Evolutionary conservation across 305 asterid species (phyloP).

Genomic region (Plantago lanceolata): DNA sequence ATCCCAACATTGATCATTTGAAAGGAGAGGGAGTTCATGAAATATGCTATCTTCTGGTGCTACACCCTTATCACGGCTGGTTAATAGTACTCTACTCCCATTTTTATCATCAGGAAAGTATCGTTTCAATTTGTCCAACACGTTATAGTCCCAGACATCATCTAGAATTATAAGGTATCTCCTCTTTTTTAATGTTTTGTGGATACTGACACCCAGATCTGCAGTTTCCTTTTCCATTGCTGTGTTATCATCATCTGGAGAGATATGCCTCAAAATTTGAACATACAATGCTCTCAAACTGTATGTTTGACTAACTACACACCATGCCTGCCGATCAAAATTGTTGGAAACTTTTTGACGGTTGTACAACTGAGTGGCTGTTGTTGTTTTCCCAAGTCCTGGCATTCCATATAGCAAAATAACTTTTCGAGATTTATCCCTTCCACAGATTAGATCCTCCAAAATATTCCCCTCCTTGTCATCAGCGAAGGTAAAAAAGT

Average conservation of each 20-base stretch:
- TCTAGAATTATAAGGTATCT: constrained; percentile 28
- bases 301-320: constrained; percentile 22
- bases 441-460: constrained; percentile 19
- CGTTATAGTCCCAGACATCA: constrained; percentile 24
- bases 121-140: constrained; percentile 4
- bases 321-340: constrained; percentile 25
- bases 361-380: constrained; percentile 21
- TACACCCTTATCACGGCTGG: constrained; percentile 12
- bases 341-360: background rate
- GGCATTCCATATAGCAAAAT: constrained; percentile 5
- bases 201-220: background rate
- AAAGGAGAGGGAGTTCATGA: constrained; percentile 10
- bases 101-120: constrained; percentile 19
- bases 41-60: background rate
- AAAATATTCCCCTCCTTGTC: background rate
- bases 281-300: constrained; percentile 3
- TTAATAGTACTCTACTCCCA: constrained; percentile 21
- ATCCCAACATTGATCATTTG: constrained; percentile 21
- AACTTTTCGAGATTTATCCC: background rate
- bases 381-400: constrained; percentile 34
- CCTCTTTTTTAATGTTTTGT: constrained; percentile 1
- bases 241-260: too few species aligned
- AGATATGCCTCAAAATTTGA: constrained; percentile 16
- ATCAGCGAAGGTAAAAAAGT: constrained; percentile 3
- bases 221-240: too few species aligned